Evolutionary conservation across 768 basidiomycete genomes (phyloP), one percentile per base, ranked within the genome.

Genomic region (Rickenella mellea): DNA sequence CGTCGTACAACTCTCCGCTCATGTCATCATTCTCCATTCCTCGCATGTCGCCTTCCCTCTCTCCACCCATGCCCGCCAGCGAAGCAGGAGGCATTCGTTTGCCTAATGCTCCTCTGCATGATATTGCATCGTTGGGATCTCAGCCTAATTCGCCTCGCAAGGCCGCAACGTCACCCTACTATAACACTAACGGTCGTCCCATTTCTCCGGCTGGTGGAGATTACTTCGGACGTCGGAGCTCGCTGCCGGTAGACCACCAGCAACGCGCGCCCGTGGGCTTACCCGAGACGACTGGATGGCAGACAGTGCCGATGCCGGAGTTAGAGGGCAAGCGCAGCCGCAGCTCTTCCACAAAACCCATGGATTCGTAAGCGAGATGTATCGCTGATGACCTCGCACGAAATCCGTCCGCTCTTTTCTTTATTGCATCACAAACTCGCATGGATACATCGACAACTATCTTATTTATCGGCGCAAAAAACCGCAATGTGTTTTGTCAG

Each of bases 71-170:
- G 20, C 37, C 38, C 15, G 53, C 63, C 2, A 56, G 55, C 24
- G 78, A 79, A 44, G 30, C 30, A 38, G 70, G 69, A 24, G 76
- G 75, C 15, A 87, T 87, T 54, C 76, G 83, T 27, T 73, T 86
- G 6, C 84, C 84, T 12, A 82, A 79, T 48, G 74, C 81, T 6
- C 80, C 82, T 1, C 67, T 85, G 27, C 71, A 74, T 10, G 84
- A 85, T 54, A 75, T 86, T 46, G 77, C 78, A 2, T 73, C 78
- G 5, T 58, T 71, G 4, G 56, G 56, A 48, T 47, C 48, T 3
- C 43, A 48, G 40, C 51, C 56, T 4, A 49, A 51, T 27, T 28
- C 48, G 1, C 59, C 64, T 12, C 53, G 64, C 19, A 66, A 64
- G 42, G 45, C 61, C 19, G 54, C 57, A 19, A 55, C 61, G 21